Percentiles rank a stretch among this genome's conserved stretches.
Conservation (phyloP, 768 basidiomycete species). For the Zangia roseola region DNA sequence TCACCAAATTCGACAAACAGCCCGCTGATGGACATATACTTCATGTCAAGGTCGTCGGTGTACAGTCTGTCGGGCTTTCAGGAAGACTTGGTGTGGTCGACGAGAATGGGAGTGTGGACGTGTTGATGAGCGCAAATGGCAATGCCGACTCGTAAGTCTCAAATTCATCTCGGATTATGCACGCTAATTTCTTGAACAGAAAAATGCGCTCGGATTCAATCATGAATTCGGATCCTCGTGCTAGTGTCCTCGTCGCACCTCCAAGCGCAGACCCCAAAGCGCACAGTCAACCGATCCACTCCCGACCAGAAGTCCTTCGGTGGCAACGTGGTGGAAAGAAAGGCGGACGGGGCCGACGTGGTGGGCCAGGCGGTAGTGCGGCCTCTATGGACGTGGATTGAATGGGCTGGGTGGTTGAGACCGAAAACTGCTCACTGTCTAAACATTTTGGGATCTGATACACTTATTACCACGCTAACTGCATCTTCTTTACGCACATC, state of each 20-base stretch:
- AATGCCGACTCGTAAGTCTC: conserved; percentile 52
- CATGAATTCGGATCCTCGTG: conserved; percentile 56
- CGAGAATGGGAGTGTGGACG: conserved; percentile 40
- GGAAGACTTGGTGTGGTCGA: conserved; percentile 56
- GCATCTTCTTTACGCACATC: conserved; percentile 19
- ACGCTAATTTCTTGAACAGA: conserved; percentile 36
- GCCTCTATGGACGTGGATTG: conserved; percentile 31
- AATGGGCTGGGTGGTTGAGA: conserved; percentile 1
- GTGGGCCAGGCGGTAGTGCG: conserved; percentile 15
- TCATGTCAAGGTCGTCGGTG: conserved; percentile 62
- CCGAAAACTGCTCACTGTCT: conserved; percentile 7
- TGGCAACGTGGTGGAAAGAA: conserved; percentile 29
- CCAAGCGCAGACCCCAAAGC: conserved; percentile 61
- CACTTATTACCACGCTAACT: conserved; percentile 13
- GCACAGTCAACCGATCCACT: conserved; percentile 37
- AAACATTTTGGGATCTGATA: conserved; percentile 12
- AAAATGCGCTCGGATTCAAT: conserved; percentile 87
- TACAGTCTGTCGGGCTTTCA: conserved; percentile 50
- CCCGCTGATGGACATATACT: conserved; percentile 80
- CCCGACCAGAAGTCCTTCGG: conserved; percentile 23
- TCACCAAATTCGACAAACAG: conserved; percentile 74
- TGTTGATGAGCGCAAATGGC: conserved; percentile 52
- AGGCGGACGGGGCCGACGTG: conserved; percentile 24
- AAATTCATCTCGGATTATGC: neutral
- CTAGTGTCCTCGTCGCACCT: conserved; percentile 64